Conservation (phyloP, 2,329 filamentous ascomycete species). For the Xylariaceae sp. region DNA sequence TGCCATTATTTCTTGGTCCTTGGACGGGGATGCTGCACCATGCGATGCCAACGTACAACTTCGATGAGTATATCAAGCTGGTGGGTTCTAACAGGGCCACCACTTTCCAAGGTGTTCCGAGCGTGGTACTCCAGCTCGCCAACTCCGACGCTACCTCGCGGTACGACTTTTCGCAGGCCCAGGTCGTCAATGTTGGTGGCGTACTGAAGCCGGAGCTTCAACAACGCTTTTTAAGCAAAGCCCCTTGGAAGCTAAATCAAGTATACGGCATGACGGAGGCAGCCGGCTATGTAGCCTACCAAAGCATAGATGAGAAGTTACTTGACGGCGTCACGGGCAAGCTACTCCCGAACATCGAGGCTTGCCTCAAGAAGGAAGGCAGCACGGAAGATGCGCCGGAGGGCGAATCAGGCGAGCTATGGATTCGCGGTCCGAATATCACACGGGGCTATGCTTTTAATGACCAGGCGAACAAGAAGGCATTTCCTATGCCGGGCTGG, state of each 20-base stretch:
- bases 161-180: conserved; percentile 47
- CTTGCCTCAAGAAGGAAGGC: conserved; percentile 48
- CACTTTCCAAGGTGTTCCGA: conserved; percentile 49
- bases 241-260: conserved; percentile 49
- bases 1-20: conserved; percentile 52
- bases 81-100: conserved; percentile 47
- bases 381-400: conserved; percentile 44
- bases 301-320: conserved; percentile 42
- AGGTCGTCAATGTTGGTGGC: conserved; percentile 48
- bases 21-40: conserved; percentile 54
- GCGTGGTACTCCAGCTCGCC: conserved; percentile 47
- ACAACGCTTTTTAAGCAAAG: conserved; percentile 39
- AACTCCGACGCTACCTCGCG: conserved; percentile 45
- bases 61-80: conserved; percentile 45
- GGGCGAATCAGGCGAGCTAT: conserved; percentile 51
- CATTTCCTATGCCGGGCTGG: conserved; percentile 49
- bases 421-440: conserved; percentile 53
- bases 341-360: conserved; percentile 49
- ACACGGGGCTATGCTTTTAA: conserved; percentile 51
- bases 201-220: conserved; percentile 46
- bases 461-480: conserved; percentile 45
- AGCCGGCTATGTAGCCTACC: conserved; percentile 51
- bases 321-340: conserved; percentile 46
- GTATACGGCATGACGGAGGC: conserved; percentile 56
- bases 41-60: conserved; percentile 49